Conservation (phyloP, 1,139 yeast species). For the Pichia sp. region DNA sequence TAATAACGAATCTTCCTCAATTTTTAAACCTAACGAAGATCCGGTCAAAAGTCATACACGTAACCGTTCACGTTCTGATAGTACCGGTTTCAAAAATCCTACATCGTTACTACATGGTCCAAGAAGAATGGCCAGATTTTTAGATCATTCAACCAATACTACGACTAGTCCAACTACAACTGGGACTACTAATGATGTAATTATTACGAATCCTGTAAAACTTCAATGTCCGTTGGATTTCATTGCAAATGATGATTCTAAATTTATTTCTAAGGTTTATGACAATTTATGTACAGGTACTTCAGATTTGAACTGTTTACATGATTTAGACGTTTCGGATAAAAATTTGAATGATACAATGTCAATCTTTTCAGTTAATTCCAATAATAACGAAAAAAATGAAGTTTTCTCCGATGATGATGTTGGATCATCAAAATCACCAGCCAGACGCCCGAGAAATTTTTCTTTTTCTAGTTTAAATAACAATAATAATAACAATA, state of each 20-base stretch:
- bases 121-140: conserved; percentile 17
- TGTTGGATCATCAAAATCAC: conserved; percentile 8
- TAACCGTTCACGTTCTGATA: background rate
- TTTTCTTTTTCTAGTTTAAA: conserved; percentile 12
- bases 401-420: conserved; percentile 10
- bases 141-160: conserved; percentile 11
- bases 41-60: background rate
- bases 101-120: conserved; percentile 13
- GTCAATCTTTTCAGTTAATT: conserved; percentile 25
- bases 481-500: no score
- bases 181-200: conserved; percentile 20
- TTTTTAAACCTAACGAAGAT: conserved; percentile 1
- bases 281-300: conserved; percentile 22
- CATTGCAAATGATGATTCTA: conserved; percentile 27
- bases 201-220: conserved; percentile 31
- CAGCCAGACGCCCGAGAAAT: conserved; percentile 16
- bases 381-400: conserved; percentile 18
- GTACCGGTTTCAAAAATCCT: conserved; percentile 17
- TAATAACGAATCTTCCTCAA: conserved; percentile 30
- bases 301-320: conserved; percentile 21
- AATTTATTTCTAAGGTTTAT: conserved; percentile 24
- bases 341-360: conserved; percentile 18
- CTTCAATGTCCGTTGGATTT: conserved; percentile 30
- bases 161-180: background rate
- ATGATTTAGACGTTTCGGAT: conserved; percentile 16